Evolutionary conservation across 2,329 filamentous ascomycete genomes (phyloP).

Genomic region (Fusarium armeniacum): DNA sequence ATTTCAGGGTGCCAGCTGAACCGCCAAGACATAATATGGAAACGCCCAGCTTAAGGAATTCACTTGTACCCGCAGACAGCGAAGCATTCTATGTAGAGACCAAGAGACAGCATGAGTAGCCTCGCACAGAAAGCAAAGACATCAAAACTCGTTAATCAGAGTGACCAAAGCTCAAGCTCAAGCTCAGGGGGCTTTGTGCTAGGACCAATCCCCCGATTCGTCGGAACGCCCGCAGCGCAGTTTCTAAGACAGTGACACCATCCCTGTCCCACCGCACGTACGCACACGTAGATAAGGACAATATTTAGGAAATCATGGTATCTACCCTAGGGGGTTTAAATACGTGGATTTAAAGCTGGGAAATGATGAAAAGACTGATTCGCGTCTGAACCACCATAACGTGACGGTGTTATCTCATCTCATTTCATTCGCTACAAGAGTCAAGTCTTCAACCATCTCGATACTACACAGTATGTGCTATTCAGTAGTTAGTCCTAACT

Average conservation of each 20-base stretch:
- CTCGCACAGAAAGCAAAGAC: neutral
- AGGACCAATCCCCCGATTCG: conserved; percentile 37
- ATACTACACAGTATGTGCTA: too few relatives aligned
- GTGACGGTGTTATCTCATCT: neutral
- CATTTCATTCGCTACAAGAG: neutral
- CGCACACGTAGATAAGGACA: conserved; percentile 15
- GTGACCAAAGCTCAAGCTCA: conserved; percentile 34
- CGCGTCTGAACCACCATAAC: neutral
- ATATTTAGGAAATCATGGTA: conserved; percentile 7
- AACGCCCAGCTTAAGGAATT: neutral
- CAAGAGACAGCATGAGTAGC: neutral
- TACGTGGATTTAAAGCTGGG: too few relatives aligned
- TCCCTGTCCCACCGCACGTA: conserved; percentile 3
- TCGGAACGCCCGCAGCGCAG: conserved; percentile 43
- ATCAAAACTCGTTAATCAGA: neutral
- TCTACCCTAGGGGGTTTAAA: neutral
- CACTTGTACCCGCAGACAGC: neutral
- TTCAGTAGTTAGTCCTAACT: neutral
- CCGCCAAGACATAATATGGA: conserved; percentile 12
- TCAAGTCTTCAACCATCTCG: neutral
- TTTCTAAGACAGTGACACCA: conserved; percentile 8
- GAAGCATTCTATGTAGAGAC: neutral
- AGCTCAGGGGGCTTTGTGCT: conserved; percentile 1
- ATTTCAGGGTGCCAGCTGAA: neutral
- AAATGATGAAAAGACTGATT: neutral